Base-by-base conservation (phyloP, 345 rosid genomes). In the Xanthoceras sorbifolium region DNA sequence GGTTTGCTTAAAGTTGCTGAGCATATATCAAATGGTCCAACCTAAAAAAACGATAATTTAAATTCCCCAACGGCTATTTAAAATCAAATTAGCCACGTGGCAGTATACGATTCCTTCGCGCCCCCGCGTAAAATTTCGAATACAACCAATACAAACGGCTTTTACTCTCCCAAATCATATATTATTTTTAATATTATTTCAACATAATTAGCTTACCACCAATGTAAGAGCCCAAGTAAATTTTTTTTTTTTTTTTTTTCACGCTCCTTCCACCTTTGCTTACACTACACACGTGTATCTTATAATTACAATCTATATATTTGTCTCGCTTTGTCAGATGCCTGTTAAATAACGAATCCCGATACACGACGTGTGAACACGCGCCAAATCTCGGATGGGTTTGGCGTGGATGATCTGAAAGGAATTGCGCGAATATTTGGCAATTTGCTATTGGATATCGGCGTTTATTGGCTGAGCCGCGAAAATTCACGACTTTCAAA, bases 401-500 rank as follows among this genome's bases (percentile, higher is more conserved):
- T 15, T 15, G 38, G 55, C n/a, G n/a, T n/a, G n/a, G n/a, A n/a
- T n/a, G n/a, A 59, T 72, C 66, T 9, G 46, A 25, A 60, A 40
- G 26, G 38, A 72, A 59, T 25, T 25, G 66, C 52, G 38, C 22
- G 55, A 60, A 61, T 42, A 36, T 36, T 26, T 59, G 80, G 65
- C 71, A 22, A 52, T 15, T 48, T 14, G 2, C 32, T 15, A 76
- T 67, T 81, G 80, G 66, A 1, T 4, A 12, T 12, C 64, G 14
- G 6, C 5, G 29, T 50, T 61, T 8, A 74, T 74, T 77, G 66
- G 74, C 71, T 42, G 69, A 71, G 83, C 87, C 81, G 83, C 81
- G 87, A 79, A 82, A 81, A 36, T 79, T 77, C 81, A 59, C 80
- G 75, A 70, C 4, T 61, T 79, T 79, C 70, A 69, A 63, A 74